A percentile compares a stretch with the other conserved stretches of the same genome.
Conservation (phyloP, 495 filamentous ascomycete species). For the Pyrenopolyporus hunteri region DNA sequence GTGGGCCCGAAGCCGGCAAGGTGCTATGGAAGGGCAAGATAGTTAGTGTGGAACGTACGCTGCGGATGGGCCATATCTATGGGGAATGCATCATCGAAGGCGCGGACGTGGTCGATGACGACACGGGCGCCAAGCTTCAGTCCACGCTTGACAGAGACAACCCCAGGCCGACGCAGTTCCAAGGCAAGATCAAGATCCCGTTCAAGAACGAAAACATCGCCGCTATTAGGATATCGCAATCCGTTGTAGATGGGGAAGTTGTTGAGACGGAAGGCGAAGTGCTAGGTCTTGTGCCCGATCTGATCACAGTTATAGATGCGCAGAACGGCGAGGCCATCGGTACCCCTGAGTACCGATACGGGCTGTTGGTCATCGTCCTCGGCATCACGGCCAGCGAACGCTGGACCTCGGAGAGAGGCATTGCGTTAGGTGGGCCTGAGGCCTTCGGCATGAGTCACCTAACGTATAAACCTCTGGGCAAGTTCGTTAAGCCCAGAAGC, state of each 20-base stretch:
- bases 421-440: slow-evolving; percentile 59
- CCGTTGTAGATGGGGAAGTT: slow-evolving; percentile 23
- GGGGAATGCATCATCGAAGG: slow-evolving; percentile 61
- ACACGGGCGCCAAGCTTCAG: slow-evolving; percentile 18
- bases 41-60: slow-evolving; percentile 59
- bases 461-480: slow-evolving; percentile 55
- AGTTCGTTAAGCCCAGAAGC: slow-evolving; percentile 55
- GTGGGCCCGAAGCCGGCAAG: slow-evolving; percentile 55
- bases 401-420: slow-evolving; percentile 60
- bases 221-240: slow-evolving; percentile 47
- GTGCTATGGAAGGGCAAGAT: slow-evolving; percentile 69
- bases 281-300: slow-evolving; percentile 64
- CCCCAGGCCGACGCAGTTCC: slow-evolving; percentile 24
- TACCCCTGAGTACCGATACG: slow-evolving; percentile 66
- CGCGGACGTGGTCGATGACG: slow-evolving; percentile 43
- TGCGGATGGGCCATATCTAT: slow-evolving; percentile 62
- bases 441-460: slow-evolving; percentile 59
- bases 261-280: slow-evolving; percentile 51
- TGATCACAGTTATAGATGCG: slow-evolving; percentile 66
- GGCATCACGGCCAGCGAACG: slow-evolving; percentile 62
- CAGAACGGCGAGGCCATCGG: slow-evolving; percentile 65
- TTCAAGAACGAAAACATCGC: slow-evolving; percentile 72
- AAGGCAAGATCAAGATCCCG: slow-evolving; percentile 58
- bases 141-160: background rate
- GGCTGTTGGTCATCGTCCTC: slow-evolving; percentile 61